Base-by-base conservation (phyloP, 345 rosid species). In the Microthlaspi erraticum region DNA sequence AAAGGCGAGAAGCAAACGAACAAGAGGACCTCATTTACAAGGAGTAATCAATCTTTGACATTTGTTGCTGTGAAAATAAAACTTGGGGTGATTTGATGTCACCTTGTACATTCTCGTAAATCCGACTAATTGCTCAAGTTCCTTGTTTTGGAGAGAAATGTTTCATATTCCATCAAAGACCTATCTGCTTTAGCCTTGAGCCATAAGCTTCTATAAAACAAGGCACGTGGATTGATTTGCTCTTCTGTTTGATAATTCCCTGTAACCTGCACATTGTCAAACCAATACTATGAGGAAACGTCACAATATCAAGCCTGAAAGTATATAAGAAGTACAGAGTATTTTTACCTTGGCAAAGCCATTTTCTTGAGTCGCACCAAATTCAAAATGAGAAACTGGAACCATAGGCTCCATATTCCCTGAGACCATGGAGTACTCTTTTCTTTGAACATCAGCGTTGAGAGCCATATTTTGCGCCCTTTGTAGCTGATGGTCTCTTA, bases 141-240 rank as follows among this genome's bases (percentile, higher is more conserved):
- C 52, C 52, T 69, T 46, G 66, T 26, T 23, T 9, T 45, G 8
- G 38, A 63, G 16, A 56, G 43, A 7, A 4, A 54, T 12, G 70
- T 73, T 68, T 60, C 56, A 23, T 55, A 64, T 56, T 82, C 76
- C 77, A 81, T 58, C 26, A 66, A 68, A 39, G 63, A 34, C 34
- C 64, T 49, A 58, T 78, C 84, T 62, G 76, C 81, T 68, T 70
- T 72, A 29, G 83, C 74, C 66, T 79, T 77, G 36, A 74, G 81
- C 82, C 73, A 76, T 36, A 81, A 59, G 36, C 64, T 62, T 75
- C 54, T 67, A 71, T 73, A 77, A 62, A 74, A 43, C 18, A 72
- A 42, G 37, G 70, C 66, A 33, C 64, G 80, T 10, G 78, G 71
- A 50, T 42, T 46, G 53, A 57, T 72, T 70, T 69, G 71, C 64